Evolutionary conservation across 805 yeast genomes (phyloP), one percentile per base, ranked within the genome.

Genomic region (Nakazawaea populi): DNA sequence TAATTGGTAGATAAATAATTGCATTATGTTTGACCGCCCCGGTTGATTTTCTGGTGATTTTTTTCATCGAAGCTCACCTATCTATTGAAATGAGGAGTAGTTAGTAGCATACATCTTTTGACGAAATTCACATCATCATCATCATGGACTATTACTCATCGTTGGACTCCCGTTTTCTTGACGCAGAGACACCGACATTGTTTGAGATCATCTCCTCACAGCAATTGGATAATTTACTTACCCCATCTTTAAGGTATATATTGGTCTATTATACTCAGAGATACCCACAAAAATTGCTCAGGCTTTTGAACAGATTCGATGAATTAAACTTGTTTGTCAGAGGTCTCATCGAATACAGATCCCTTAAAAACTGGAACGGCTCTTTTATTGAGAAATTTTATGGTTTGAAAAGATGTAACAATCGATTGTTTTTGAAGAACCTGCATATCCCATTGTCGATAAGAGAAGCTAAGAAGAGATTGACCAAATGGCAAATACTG

Each of bases 351-450:
- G 97, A 94, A 64, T 82, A 82, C 72, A 75, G 77, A 54, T 87
- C 84, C 57, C 65, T 92, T 46, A 76, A 71, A 47, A 72, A 73
- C 46, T 87, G 94, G 89, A 91, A 88, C 59, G 80, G 95, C 0
- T 80, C 94, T 2, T 89, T 92, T 60, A 89, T 96, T 0, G 97
- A 92, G 64, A 87, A 87, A 61, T 92, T 92, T 62, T 92, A 92
- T 62, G 98, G 97, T 1, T 68, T 92, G 55, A 89, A 89, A 61
- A 72, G 96, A 45, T 76, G 77, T 31, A 68, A 67, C 51, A 65
- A 52, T 4, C 41, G 9, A 5, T 11, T 11, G 2, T 41, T 18
- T 29, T 6, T 44, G 24, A 18, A 39, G 4, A 31, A 43, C 29
- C 5, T 6, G 10, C n/a, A 18, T 4, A 48, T 48, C 9, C 51